Evolutionary conservation across 2,329 filamentous ascomycete genomes (phyloP), one percentile per base, ranked within the genome.

Genomic region (Neobulgaria alba): DNA sequence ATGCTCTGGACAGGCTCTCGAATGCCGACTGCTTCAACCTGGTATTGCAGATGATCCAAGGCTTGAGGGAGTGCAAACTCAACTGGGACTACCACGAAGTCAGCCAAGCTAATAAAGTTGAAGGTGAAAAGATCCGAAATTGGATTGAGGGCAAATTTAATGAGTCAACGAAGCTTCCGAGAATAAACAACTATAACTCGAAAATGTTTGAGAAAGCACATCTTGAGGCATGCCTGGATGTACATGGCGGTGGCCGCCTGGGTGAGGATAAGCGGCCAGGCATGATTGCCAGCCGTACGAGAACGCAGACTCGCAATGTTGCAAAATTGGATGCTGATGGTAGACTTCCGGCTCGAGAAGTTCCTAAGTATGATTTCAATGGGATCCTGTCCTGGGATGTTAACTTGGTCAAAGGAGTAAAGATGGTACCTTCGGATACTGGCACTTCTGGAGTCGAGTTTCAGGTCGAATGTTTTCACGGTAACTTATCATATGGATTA

Each of bases 161-260:
- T n/a, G 15, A 9, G 20, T 7, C 29, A 16, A n/a, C 33, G 32
- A 23, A 29, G 20, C 14, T 15, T 8, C 14, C 15, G 8, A 35
- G 20, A 10, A 18, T 10, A 19, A 33, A 26, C 14, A 20, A 31
- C 23, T 26, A 26, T 26, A 26, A 12, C 23, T 26, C 12, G 23
- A 26, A 12, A 26, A 26, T 12, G 7, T 12, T 26, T 26, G 7
- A 39, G 39, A 9, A 19, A 8, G 12, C 19, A 38, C n/a, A 38
- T 14, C 10, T 26, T 9, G 7, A n/a, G 2, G 39, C 39, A 1
- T 14, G 23, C 3, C 38, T 47, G 3, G 48, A 52, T 29, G 33
- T 53, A 21, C 33, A 48, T 43, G 50, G 50, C 12, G 48, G 47
- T 5, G 48, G 50, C 17, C 32, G 50, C 2, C 29, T 53, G 2